These are phyloP conservation scores for Boletus tylopilopsis DNA, from an alignment of 768 basidiomycete genomes.

Conservation along the genomic window DNA sequence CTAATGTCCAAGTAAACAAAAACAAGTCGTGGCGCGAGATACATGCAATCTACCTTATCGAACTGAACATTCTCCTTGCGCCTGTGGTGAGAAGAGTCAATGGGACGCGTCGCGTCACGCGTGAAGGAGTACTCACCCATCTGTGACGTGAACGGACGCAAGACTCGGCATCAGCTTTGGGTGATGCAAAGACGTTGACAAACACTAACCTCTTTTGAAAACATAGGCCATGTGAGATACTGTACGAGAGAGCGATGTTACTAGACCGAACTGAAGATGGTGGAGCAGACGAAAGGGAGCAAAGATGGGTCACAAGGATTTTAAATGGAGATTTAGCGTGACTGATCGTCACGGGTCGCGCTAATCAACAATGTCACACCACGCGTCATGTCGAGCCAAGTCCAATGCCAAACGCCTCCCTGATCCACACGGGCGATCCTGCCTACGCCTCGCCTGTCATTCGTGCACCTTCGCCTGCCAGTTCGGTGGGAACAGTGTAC, in stretches of 20 bases:
- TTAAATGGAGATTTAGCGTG: conserved; percentile 26
- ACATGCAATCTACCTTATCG: conserved; percentile 64
- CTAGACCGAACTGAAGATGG: conserved; percentile 17
- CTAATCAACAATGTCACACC: conserved; percentile 33
- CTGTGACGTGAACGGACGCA: conserved; percentile 26
- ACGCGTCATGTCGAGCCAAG: conserved; percentile 17
- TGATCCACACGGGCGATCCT: conserved; percentile 33
- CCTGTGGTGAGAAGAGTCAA: conserved; percentile 31
- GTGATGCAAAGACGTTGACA: background rate
- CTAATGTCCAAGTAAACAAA: conserved; percentile 36
- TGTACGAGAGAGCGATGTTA: conserved; percentile 2
- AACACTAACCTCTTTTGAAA: conserved; percentile 52
- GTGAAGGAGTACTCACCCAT: conserved; percentile 39
- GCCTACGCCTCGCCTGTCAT: conserved; percentile 45
- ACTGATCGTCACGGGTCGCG: conserved; percentile 30
- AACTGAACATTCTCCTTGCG: conserved; percentile 93
- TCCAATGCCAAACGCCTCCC: conserved; percentile 27
- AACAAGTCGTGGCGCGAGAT: conserved; percentile 8
- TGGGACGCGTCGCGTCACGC: conserved; percentile 24
- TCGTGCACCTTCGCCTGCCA: conserved; percentile 44
- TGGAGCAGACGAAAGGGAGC: conserved; percentile 17
- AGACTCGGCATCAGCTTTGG: conserved; percentile 8
- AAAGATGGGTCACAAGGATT: conserved; percentile 29
- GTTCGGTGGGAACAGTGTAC: conserved; percentile 46
- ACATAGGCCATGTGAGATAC: conserved; percentile 43